phyloP scores from a whole-genome alignment of 2,329 filamentous ascomycete species.

The Keithomyces neogunnii region DNA sequence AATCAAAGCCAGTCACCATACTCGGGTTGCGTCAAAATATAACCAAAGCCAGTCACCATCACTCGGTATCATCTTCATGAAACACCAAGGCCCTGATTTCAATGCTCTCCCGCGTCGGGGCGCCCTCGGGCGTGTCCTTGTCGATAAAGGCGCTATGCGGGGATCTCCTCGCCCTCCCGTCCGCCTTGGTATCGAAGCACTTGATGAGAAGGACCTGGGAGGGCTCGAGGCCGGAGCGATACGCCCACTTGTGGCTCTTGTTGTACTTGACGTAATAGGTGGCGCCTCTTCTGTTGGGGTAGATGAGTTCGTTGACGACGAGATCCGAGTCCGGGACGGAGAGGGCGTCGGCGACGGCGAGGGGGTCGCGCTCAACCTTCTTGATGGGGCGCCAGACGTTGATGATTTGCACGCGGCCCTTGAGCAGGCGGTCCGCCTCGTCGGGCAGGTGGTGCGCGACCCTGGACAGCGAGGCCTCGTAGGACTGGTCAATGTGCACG shows the following conservation, averaged over 20 bases:
- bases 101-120: constrained; percentile 49
- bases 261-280: constrained; percentile 37
- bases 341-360: constrained; percentile 42
- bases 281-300: constrained; percentile 41
- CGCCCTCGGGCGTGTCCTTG: constrained; percentile 25
- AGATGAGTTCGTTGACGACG: constrained; percentile 38
- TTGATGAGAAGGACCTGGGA: constrained; percentile 51
- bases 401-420: constrained; percentile 42
- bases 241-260: constrained; percentile 41
- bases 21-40: too few species aligned
- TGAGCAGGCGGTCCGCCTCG: constrained; percentile 32
- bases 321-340: constrained; percentile 42
- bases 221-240: constrained; percentile 40
- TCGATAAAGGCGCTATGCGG: constrained; percentile 50
- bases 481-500: constrained; percentile 52
- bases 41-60: neutral
- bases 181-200: constrained; percentile 50
- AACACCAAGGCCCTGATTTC: constrained; percentile 49
- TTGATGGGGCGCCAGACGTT: constrained; percentile 45
- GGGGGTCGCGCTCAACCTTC: constrained; percentile 43
- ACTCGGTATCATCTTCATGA: constrained; percentile 3
- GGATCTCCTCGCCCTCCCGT: constrained; percentile 42
- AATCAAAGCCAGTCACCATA: too few species aligned
- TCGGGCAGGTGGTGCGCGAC: constrained; percentile 33
- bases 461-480: constrained; percentile 32